phyloP scores from a whole-genome alignment of 768 basidiomycete genomes.

The Candolleomyces aberdarensis region DNA sequence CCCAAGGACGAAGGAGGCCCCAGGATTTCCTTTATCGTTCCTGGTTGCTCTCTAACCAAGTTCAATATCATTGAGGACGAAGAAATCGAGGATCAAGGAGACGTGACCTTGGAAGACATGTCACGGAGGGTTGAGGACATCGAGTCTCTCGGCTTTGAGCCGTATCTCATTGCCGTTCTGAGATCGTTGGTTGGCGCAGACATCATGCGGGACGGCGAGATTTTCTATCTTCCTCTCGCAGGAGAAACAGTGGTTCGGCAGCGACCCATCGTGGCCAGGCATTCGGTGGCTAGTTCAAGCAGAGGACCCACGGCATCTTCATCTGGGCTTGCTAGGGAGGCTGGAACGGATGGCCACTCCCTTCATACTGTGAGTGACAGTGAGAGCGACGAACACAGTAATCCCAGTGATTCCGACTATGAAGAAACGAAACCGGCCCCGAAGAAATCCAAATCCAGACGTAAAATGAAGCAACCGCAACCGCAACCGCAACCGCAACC shows the following conservation, averaged over 20 bases:
- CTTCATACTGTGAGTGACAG: neutral
- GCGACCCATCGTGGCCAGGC: neutral
- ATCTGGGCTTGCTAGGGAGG: neutral
- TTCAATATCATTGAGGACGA: slow-evolving; percentile 55
- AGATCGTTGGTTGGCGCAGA: slow-evolving; percentile 64
- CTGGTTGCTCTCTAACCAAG: slow-evolving; percentile 63
- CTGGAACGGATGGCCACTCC: neutral
- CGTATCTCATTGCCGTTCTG: slow-evolving; percentile 53
- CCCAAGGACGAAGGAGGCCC: slow-evolving; percentile 51
- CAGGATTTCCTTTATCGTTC: slow-evolving; percentile 62
- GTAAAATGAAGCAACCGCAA: too few relatives aligned
- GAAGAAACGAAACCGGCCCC: slow-evolving; percentile 6
- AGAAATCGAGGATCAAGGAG: slow-evolving; percentile 58
- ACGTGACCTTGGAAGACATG: slow-evolving; percentile 50
- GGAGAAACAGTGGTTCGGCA: slow-evolving; percentile 38
- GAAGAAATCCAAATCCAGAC: neutral
- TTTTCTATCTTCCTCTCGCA: slow-evolving; percentile 56
- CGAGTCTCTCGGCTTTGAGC: slow-evolving; percentile 47
- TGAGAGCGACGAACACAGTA: neutral
- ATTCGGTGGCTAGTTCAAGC: slow-evolving; percentile 20
- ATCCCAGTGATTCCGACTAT: slow-evolving; percentile 22
- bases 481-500: too few relatives aligned
- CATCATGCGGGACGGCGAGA: slow-evolving; percentile 59
- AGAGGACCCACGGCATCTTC: slow-evolving; percentile 27
- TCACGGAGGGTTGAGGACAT: slow-evolving; percentile 44